A percentile compares a stretch with the other conserved stretches of the same genome.
Conservation (phyloP, 2,329 filamentous ascomycete genomes). For the Aspergillus carbonarius region DNA sequence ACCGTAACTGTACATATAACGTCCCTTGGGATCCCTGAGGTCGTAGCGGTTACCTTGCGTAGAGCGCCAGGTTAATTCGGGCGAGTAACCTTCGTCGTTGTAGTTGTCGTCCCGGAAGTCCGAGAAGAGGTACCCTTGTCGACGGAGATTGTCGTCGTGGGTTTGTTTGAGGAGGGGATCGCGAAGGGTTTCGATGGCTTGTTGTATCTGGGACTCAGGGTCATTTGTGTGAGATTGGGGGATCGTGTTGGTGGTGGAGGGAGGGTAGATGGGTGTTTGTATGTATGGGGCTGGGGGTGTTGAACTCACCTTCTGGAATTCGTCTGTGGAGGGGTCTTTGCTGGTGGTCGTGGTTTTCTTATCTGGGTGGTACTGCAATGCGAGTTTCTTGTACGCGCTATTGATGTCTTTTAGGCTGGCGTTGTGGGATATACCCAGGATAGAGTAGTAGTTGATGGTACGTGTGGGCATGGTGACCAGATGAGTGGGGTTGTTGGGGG, state of each 20-base stretch:
- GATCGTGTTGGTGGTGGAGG: neutral
- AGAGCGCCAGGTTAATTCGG: neutral
- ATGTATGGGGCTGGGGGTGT: neutral
- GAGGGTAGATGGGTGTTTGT: neutral
- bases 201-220: slow-evolving; percentile 26
- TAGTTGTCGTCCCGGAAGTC: neutral
- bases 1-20: slow-evolving; percentile 31
- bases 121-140: neutral
- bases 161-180: slow-evolving; percentile 24
- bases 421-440: slow-evolving; percentile 26
- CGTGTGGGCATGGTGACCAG: neutral
- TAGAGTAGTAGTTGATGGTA: slow-evolving; percentile 22
- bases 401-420: slow-evolving; percentile 35
- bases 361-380: slow-evolving; percentile 36
- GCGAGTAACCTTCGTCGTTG: neutral
- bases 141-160: slow-evolving; percentile 23
- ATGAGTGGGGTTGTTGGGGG: no score
- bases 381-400: slow-evolving; percentile 35
- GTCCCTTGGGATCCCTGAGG: neutral
- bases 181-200: slow-evolving; percentile 36
- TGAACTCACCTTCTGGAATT: slow-evolving; percentile 26
- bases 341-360: slow-evolving; percentile 20
- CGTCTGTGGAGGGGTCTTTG: slow-evolving; percentile 12
- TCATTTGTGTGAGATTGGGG: neutral
- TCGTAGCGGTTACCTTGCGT: neutral